Conservation (phyloP, 139 green algal genomes). For the Chlamydomonas eustigma region DNA sequence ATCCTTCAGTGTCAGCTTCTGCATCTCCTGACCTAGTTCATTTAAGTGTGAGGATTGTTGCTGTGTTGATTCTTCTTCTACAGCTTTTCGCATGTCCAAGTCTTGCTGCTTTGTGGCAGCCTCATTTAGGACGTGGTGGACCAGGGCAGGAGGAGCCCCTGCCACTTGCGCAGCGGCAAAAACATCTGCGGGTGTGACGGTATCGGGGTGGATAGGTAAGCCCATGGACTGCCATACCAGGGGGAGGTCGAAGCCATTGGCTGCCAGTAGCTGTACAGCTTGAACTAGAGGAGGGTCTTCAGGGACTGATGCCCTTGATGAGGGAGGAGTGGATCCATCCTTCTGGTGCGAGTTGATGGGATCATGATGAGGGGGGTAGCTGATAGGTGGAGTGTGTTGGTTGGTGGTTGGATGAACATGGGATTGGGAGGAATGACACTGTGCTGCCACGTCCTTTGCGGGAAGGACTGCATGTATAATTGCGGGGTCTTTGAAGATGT, state of each 20-base stretch:
- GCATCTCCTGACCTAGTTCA: background rate
- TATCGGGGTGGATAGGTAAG: background rate
- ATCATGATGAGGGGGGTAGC: too few relatives aligned
- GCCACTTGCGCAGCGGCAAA: slow-evolving; percentile 2
- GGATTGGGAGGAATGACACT: too few relatives aligned
- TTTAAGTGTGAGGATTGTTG: too few relatives aligned
- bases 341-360: too few relatives aligned
- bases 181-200: background rate
- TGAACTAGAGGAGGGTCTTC: background rate
- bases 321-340: too few relatives aligned
- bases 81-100: background rate
- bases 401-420: too few relatives aligned
- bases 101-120: background rate
- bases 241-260: background rate
- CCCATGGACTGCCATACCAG: slow-evolving; percentile 8
- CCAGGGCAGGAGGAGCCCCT: background rate
- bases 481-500: too few relatives aligned
- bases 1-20: background rate
- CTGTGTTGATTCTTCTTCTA: background rate
- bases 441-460: too few relatives aligned
- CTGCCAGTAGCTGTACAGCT: background rate
- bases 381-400: too few relatives aligned
- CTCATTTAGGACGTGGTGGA: background rate
- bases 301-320: too few relatives aligned
- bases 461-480: too few relatives aligned